These are phyloP conservation scores for Trypanosomatidae sp. DNA, from an alignment of 208 protist species.

Conservation along the genomic window DNA sequence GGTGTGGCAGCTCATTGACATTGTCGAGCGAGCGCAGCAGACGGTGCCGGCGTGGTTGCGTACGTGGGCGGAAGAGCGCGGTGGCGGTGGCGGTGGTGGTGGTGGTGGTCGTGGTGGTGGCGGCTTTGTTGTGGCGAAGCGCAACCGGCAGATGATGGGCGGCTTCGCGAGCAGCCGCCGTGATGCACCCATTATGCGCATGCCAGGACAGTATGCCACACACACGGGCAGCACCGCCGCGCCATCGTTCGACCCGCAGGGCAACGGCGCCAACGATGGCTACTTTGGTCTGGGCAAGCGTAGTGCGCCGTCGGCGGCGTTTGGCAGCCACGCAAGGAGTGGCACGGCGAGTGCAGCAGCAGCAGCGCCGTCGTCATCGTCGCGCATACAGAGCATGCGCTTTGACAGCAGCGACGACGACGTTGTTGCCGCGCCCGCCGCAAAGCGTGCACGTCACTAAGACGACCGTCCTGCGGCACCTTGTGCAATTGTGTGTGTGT, in stretches of 20 bases:
- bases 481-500: no score
- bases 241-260: constrained; percentile 11
- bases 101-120: constrained; percentile 2
- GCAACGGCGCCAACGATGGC: constrained; percentile 3
- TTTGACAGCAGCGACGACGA: constrained; percentile 64
- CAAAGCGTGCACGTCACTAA: no score
- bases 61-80: constrained; percentile 48
- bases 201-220: constrained; percentile 18
- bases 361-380: constrained; percentile 10
- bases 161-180: constrained; percentile 18
- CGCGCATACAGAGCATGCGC: constrained; percentile 26
- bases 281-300: constrained; percentile 27
- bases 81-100: constrained; percentile 6
- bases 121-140: constrained; percentile 20
- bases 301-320: constrained; percentile 8
- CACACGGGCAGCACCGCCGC: not conserved
- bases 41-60: constrained; percentile 52
- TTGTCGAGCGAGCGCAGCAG: constrained; percentile 61
- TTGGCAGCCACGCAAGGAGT: constrained; percentile 6
- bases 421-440: no score
- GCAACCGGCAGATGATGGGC: constrained; percentile 57
- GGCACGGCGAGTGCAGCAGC: not conserved
- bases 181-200: constrained; percentile 24
- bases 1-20: constrained; percentile 42
- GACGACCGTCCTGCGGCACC: constrained; percentile 7